Evolutionary conservation across 306 rosid species (phyloP), one percentile per base, ranked within the genome.

Genomic region (Delonix regia): DNA sequence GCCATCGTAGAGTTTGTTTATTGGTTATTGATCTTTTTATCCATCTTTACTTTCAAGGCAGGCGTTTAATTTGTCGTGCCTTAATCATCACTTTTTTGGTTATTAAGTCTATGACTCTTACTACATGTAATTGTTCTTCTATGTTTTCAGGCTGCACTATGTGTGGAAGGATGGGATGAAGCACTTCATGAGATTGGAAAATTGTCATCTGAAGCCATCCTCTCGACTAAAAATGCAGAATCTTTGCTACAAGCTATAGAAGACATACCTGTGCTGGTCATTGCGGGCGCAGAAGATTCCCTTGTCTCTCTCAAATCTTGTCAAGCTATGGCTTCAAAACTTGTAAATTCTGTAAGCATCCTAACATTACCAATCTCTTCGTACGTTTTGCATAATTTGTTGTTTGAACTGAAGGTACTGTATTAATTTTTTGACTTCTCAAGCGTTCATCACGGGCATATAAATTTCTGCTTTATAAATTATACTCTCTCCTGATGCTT

Each of bases 171-270:
- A 49, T 94, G 98, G 97, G 98, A 94, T 27, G 93, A 89, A 76
- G 98, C 97, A 0, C 89, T 92, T 60, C 94, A 92, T 52, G 98
- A 94, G 94, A 90, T 94, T 68, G 93, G 97, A n/a, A 94, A 91
- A 89, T 80, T 94, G 86, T 94, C 98, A 45, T 76, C 83, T 28
- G 94, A 94, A 82, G 85, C 89, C 16, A 67, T 90, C 72, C 92
- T 92, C 78, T 70, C 97, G 21, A 81, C 73, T 0, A 88, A 89
- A 78, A 82, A 84, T 47, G 94, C 94, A 11, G 93, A 86, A 61
- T 87, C 88, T n/a, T 89, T 94, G 85, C 77, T 90, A 69, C 80
- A 89, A 77, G 91, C 91, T 19, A 79, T 90, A 33, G 88, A 86
- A 88, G 87, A 83, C 82, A 69, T 90, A 86, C 93, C 97, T 0